These are phyloP conservation scores for Daldinia decipiens DNA, from an alignment of 495 filamentous ascomycete species.

Conservation along the genomic window DNA sequence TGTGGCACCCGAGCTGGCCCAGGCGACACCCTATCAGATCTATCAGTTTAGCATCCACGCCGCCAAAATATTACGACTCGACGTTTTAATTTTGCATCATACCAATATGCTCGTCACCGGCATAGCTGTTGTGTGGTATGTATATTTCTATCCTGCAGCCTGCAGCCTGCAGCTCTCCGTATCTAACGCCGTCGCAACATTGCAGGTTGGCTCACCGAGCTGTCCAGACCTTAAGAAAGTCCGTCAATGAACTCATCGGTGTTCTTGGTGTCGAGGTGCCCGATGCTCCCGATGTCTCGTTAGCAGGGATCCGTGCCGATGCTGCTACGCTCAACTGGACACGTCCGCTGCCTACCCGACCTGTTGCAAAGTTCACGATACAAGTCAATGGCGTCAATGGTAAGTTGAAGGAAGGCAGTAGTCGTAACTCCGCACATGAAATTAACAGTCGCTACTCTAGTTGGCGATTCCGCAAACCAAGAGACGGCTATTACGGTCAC, in stretches of 20 bases:
- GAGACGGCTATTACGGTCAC: conserved; percentile 92
- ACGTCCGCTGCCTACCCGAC: conserved; percentile 76
- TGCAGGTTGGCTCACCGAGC: conserved; percentile 56
- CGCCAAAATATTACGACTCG: conserved; percentile 50
- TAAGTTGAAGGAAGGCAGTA: conserved; percentile 54
- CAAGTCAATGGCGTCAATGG: conserved; percentile 93
- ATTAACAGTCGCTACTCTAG: conserved; percentile 55
- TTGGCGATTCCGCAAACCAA: conserved; percentile 83
- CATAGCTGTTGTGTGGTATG: conserved; percentile 57
- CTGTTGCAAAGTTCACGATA: conserved; percentile 86
- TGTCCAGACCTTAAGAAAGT: conserved; percentile 86
- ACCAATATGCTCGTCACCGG: conserved; percentile 60
- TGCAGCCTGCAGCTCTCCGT: conserved; percentile 1
- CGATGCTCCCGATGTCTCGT: conserved; percentile 84
- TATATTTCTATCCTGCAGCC: conserved; percentile 7
- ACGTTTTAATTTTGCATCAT: conserved; percentile 53
- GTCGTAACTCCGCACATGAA: background rate
- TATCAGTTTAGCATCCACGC: conserved; percentile 51
- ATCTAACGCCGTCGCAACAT: conserved; percentile 23
- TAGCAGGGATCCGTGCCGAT: conserved; percentile 88
- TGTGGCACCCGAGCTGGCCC: conserved; percentile 55
- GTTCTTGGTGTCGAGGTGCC: conserved; percentile 94
- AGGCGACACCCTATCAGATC: conserved; percentile 50
- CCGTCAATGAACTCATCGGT: conserved; percentile 87
- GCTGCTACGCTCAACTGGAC: conserved; percentile 94